These are phyloP conservation scores for Botryotinia calthae DNA, from an alignment of 2,329 filamentous ascomycete genomes.

Conservation along the genomic window DNA sequence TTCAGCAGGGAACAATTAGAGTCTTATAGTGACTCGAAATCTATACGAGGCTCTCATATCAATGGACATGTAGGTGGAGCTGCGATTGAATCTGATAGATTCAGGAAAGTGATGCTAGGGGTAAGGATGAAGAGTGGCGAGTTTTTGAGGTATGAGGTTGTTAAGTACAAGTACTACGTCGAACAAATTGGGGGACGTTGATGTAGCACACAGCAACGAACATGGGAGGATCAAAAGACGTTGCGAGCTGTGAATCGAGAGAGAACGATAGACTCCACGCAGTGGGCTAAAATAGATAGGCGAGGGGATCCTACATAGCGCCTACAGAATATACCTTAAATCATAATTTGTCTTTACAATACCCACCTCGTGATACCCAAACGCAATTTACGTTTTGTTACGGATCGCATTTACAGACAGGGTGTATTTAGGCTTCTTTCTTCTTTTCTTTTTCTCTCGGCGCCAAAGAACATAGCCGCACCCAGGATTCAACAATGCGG, in stretches of 20 bases:
- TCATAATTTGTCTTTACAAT: no score
- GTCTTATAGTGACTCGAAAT: neutral
- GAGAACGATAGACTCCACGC: neutral
- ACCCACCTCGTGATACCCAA: neutral
- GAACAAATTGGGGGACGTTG: neutral
- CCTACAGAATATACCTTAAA: neutral
- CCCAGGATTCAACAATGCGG: neutral
- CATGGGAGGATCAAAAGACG: neutral
- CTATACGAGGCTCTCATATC: neutral
- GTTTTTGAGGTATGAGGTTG: constrained; percentile 5
- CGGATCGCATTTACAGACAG: neutral
- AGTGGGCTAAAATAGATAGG: neutral
- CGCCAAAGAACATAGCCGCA: neutral
- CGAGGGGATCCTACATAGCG: neutral
- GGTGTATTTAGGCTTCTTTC: neutral
- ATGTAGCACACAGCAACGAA: neutral
- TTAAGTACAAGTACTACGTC: neutral
- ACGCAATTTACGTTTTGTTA: neutral
- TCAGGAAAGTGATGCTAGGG: neutral
- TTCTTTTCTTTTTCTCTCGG: neutral
- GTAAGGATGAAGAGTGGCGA: constrained; percentile 4
- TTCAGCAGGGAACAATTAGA: constrained; percentile 3
- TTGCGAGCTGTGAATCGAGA: neutral
- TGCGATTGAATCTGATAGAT: neutral
- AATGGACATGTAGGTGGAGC: neutral